phyloP scores from a whole-genome alignment of 495 filamentous ascomycete genomes.

The Halenospora varia region DNA sequence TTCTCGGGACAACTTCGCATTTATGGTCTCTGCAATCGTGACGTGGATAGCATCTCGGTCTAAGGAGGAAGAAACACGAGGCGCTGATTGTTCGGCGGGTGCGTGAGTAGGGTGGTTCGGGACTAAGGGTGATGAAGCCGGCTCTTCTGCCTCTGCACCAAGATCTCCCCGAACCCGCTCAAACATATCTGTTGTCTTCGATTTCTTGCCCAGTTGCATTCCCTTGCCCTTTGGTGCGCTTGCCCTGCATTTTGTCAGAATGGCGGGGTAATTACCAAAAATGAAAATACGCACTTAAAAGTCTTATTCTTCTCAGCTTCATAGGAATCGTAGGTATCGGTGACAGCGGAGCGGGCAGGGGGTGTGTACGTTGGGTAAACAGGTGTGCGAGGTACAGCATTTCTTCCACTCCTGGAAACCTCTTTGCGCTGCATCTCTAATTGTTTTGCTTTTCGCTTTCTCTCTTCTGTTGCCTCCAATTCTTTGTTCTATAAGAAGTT shows the following conservation, averaged over 20 bases:
- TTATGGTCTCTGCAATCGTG: slow-evolving; percentile 81
- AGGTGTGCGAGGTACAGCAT: slow-evolving; percentile 59
- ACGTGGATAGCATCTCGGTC: slow-evolving; percentile 82
- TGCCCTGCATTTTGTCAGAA: slow-evolving; percentile 41
- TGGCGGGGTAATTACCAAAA: slow-evolving; percentile 3
- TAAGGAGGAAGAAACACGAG: slow-evolving; percentile 57
- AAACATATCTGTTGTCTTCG: slow-evolving; percentile 93
- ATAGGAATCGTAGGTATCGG: slow-evolving; percentile 87
- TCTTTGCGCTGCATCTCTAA: slow-evolving; percentile 98
- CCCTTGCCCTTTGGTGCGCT: slow-evolving; percentile 83
- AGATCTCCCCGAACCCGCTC: slow-evolving; percentile 89
- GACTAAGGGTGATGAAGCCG: slow-evolving; percentile 69
- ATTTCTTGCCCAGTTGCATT: slow-evolving; percentile 98
- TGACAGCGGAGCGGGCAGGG: slow-evolving; percentile 62
- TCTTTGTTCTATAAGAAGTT: slow-evolving; percentile 77
- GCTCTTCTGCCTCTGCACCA: slow-evolving; percentile 72
- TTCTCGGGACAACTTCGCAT: slow-evolving; percentile 80
- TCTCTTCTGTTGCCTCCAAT: slow-evolving; percentile 93
- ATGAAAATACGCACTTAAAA: slow-evolving; percentile 29
- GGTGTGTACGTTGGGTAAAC: slow-evolving; percentile 88
- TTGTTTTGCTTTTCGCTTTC: slow-evolving; percentile 97
- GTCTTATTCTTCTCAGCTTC: slow-evolving; percentile 96
- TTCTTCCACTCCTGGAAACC: slow-evolving; percentile 52
- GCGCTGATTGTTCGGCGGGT: slow-evolving; percentile 48
- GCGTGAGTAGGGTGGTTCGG: slow-evolving; percentile 54